Conservation (phyloP, 208 protist species). For the Strigomonas culicis region DNA sequence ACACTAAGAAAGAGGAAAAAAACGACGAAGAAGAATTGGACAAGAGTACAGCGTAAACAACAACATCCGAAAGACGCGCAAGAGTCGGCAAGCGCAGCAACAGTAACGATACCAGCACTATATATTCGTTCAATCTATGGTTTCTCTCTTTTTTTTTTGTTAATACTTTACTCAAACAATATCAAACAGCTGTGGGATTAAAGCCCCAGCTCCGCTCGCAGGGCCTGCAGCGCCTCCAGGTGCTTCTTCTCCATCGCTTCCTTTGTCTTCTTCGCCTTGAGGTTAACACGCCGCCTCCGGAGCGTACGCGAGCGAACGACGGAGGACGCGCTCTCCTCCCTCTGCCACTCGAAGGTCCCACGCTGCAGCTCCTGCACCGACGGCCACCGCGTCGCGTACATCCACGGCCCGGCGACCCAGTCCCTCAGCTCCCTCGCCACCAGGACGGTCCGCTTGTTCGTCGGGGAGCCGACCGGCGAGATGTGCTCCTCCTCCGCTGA, state of each 20-base stretch:
- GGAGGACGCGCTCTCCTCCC: conserved; percentile 7
- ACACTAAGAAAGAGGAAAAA: neutral
- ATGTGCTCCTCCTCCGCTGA: conserved; percentile 8
- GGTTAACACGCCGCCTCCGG: conserved; percentile 35
- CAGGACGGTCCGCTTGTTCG: neutral
- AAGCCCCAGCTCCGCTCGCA: conserved; percentile 44
- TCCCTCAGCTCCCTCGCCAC: conserved; percentile 32
- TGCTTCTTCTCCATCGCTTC: conserved; percentile 25
- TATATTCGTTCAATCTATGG: too few relatives aligned
- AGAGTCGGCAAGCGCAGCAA: too few relatives aligned
- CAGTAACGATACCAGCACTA: too few relatives aligned
- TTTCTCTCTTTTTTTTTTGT: too few relatives aligned
- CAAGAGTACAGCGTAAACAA: neutral
- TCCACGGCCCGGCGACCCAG: conserved; percentile 62
- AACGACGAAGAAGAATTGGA: conserved; percentile 3
- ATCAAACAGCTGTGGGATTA: conserved; percentile 23
- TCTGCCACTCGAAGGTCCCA: conserved; percentile 29
- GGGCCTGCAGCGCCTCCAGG: conserved; percentile 24
- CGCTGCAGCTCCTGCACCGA: conserved; percentile 21
- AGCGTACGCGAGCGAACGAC: conserved; percentile 44
- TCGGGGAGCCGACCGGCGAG: conserved; percentile 4
- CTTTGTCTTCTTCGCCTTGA: conserved; percentile 25
- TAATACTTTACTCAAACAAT: too few relatives aligned
- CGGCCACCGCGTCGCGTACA: conserved; percentile 59
- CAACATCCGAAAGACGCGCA: too few relatives aligned